phyloP scores from a whole-genome alignment of 2,329 filamentous ascomycete genomes.

The Cytospora piceicola region DNA sequence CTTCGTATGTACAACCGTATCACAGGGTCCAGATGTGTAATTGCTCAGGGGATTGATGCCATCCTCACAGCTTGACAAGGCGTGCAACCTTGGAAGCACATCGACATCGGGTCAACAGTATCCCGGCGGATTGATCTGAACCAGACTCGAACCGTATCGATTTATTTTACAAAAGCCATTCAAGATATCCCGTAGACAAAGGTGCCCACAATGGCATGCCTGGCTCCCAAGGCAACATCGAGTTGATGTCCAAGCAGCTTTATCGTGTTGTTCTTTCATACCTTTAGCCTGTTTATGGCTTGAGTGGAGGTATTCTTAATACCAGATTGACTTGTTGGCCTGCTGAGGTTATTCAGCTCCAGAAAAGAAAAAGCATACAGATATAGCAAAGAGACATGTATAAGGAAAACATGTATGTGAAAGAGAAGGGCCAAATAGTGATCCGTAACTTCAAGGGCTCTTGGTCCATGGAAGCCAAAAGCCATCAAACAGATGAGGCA shows the following conservation, averaged over 20 bases:
- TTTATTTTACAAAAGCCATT: neutral
- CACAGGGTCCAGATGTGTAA: neutral
- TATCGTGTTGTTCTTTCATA: neutral
- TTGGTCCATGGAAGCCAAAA: neutral
- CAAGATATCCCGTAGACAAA: neutral
- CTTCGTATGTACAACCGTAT: neutral
- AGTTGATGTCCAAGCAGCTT: neutral
- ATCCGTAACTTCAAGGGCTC: neutral
- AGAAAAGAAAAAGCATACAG: neutral
- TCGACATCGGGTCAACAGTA: neutral
- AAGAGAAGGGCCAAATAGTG: neutral
- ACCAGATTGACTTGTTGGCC: neutral
- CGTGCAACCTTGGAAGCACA: neutral
- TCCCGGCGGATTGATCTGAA: neutral
- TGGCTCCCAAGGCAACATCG: neutral
- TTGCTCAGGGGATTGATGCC: neutral
- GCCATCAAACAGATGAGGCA: neutral
- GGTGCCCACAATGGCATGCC: neutral
- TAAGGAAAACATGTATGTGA: neutral
- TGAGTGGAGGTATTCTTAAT: neutral
- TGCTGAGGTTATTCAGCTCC: neutral
- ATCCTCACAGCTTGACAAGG: neutral
- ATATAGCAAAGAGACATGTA: neutral
- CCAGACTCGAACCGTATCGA: neutral
- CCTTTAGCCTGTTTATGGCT: neutral